Conservation (phyloP, 1,284 basidiomycete genomes). For the Exsudoporus floridanus region DNA sequence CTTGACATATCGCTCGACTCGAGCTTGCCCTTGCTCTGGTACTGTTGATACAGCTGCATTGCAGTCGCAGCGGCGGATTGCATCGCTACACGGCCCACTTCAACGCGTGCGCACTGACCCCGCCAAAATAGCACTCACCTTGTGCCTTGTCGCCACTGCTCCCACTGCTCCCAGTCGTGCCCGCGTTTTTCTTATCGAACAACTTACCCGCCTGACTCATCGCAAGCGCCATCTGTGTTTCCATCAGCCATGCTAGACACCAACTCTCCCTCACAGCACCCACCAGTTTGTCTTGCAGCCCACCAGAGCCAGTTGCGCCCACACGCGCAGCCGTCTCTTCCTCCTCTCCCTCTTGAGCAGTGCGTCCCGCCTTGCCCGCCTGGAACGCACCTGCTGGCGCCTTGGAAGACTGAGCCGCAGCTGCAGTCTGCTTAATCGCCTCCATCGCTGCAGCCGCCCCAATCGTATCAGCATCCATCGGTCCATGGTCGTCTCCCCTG, state of each 20-base stretch:
- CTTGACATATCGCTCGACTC: constrained; percentile 32
- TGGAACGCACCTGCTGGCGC: constrained; percentile 22
- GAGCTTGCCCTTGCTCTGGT: constrained; percentile 29
- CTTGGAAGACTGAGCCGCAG: constrained; percentile 3
- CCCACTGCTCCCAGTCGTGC: constrained; percentile 10
- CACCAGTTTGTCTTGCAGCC: constrained; percentile 36
- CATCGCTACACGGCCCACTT: constrained; percentile 25
- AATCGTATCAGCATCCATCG: constrained; percentile 32
- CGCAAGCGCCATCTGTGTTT: constrained; percentile 28
- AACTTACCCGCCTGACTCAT: constrained; percentile 37
- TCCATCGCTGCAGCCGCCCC: constrained; percentile 34
- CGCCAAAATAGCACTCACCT: constrained; percentile 17
- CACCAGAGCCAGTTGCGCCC: constrained; percentile 13
- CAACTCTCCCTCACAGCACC: constrained; percentile 1
- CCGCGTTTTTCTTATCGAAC: constrained; percentile 36
- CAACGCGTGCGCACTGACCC: neutral
- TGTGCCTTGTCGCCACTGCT: constrained; percentile 27
- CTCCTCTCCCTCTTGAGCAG: constrained; percentile 6
- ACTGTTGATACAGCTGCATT: constrained; percentile 31
- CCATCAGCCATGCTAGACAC: constrained; percentile 1
- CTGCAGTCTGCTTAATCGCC: constrained; percentile 31
- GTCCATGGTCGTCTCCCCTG: constrained; percentile 25
- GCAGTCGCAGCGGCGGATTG: constrained; percentile 35
- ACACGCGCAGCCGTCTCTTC: constrained; percentile 2
- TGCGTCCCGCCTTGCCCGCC: constrained; percentile 2